These are phyloP conservation scores for Annona squamosa DNA, from an alignment of 164 flowering plant species.

Conservation along the genomic window DNA sequence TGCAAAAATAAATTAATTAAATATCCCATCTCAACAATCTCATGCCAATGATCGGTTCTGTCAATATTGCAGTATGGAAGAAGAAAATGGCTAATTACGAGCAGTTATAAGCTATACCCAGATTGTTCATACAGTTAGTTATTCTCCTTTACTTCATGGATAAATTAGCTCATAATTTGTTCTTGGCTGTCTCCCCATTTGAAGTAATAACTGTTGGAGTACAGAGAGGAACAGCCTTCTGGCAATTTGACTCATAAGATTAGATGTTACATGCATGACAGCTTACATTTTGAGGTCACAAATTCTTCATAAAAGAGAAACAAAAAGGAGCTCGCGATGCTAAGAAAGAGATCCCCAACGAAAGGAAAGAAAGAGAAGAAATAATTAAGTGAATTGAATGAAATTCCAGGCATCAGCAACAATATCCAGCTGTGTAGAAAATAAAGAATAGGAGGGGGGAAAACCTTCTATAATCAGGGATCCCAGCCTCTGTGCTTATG, in stretches of 20 bases:
- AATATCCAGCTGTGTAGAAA: background rate
- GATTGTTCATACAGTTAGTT: background rate
- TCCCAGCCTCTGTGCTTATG: constrained; percentile 90
- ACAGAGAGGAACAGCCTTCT: background rate
- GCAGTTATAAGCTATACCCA: background rate
- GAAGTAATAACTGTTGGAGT: background rate
- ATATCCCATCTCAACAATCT: background rate
- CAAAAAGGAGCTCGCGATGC: background rate
- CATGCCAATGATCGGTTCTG: background rate
- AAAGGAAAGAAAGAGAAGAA: background rate
- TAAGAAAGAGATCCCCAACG: background rate
- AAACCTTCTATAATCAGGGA: constrained; percentile 96
- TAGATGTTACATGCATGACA: background rate
- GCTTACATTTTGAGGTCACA: background rate
- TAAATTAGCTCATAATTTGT: background rate
- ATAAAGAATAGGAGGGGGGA: background rate
- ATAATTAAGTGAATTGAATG: background rate
- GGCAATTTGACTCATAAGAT: background rate
- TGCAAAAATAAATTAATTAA: background rate
- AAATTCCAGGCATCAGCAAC: background rate
- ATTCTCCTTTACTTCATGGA: background rate
- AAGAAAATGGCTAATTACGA: background rate
- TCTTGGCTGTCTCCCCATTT: background rate
- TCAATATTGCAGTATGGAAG: background rate
- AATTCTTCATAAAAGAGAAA: background rate